Conservation (phyloP, 1,139 yeast genomes). For the Wickerhamomyces sp. region DNA sequence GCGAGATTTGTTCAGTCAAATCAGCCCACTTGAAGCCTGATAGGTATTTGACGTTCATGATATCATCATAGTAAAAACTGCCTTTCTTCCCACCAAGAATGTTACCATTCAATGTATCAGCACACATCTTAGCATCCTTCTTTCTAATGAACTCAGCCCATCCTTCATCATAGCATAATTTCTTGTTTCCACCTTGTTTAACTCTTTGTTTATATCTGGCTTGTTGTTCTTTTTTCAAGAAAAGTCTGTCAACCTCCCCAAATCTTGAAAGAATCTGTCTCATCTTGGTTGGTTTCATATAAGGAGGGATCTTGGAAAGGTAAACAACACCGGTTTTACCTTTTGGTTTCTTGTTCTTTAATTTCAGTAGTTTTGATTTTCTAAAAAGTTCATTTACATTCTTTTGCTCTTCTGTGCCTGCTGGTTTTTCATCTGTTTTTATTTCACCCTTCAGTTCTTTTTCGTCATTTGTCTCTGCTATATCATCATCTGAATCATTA, state of each 20-base stretch:
- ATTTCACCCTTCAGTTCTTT: slow-evolving; percentile 10
- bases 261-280: slow-evolving; percentile 75
- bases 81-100: slow-evolving; percentile 90
- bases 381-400: slow-evolving; percentile 24
- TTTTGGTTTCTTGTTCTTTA: slow-evolving; percentile 56
- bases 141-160: slow-evolving; percentile 93
- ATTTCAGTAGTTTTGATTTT: slow-evolving; percentile 44
- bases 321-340: slow-evolving; percentile 86
- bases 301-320: slow-evolving; percentile 87
- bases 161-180: slow-evolving; percentile 84
- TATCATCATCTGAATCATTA: slow-evolving; percentile 14
- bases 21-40: slow-evolving; percentile 95
- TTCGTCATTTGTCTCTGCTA: slow-evolving; percentile 13
- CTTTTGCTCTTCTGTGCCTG: slow-evolving; percentile 19
- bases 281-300: slow-evolving; percentile 91
- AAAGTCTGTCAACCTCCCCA: slow-evolving; percentile 82
- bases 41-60: slow-evolving; percentile 82
- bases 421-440: slow-evolving; percentile 8
- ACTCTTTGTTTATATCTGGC: slow-evolving; percentile 61
- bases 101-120: slow-evolving; percentile 80
- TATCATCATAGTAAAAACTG: slow-evolving; percentile 90
- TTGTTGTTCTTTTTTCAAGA: slow-evolving; percentile 81
- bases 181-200: slow-evolving; percentile 92
- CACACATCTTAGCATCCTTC: slow-evolving; percentile 84
- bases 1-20: slow-evolving; percentile 87